Evolutionary conservation across 352 stramenopile genomes (phyloP).

Genomic region (Phytophthora ramorum): DNA sequence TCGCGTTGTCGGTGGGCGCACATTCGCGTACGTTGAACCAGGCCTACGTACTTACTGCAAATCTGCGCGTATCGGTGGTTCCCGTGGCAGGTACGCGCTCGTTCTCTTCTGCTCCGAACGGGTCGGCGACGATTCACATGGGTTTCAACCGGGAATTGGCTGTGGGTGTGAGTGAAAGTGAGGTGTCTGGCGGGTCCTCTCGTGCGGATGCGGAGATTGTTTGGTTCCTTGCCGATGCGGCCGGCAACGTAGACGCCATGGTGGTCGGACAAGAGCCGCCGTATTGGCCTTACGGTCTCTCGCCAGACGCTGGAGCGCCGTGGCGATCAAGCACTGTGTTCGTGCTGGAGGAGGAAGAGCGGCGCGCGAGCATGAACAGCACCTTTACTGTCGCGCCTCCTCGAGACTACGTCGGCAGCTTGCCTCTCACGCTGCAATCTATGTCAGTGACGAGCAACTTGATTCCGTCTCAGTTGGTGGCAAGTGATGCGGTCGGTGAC

Average conservation of each 20-base stretch:
- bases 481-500: slow-evolving; percentile 5
- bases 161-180: slow-evolving; percentile 14
- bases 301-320: neutral
- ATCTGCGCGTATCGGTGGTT: slow-evolving; percentile 24
- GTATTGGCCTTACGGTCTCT: slow-evolving; percentile 14
- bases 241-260: neutral
- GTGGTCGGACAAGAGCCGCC: slow-evolving; percentile 1
- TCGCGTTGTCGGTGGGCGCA: slow-evolving; percentile 14
- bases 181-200: neutral
- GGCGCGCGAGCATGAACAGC: slow-evolving; percentile 13
- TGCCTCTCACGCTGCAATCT: slow-evolving; percentile 23
- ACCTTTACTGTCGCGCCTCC: slow-evolving; percentile 16
- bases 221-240: slow-evolving; percentile 2
- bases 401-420: slow-evolving; percentile 23
- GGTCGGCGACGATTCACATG: slow-evolving; percentile 13
- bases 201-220: slow-evolving; percentile 2
- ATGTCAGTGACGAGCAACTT: slow-evolving; percentile 16
- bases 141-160: slow-evolving; percentile 30
- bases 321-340: slow-evolving; percentile 8
- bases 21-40: slow-evolving; percentile 2
- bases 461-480: slow-evolving; percentile 16
- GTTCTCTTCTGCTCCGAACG: slow-evolving; percentile 17
- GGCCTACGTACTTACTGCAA: slow-evolving; percentile 7
- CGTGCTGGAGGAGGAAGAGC: slow-evolving; percentile 15
- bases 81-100: slow-evolving; percentile 15